These are phyloP conservation scores for Geotrichum reessii DNA, from an alignment of 1,139 yeast genomes.

Conservation along the genomic window DNA sequence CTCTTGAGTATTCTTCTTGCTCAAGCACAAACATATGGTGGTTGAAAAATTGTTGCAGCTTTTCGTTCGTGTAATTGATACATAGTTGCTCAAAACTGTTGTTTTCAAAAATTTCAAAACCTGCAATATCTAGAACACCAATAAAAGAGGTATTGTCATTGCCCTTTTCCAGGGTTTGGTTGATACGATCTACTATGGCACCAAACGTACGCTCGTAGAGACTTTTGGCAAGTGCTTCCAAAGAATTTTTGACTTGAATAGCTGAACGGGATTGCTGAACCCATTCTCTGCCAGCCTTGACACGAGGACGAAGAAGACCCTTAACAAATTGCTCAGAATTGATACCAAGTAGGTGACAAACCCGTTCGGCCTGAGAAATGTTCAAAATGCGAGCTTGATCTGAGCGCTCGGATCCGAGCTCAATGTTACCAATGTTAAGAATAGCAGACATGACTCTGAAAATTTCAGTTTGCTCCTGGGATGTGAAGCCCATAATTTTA, in stretches of 20 bases:
- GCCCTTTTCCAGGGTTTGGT: constrained; percentile 53
- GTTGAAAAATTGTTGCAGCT: constrained; percentile 92
- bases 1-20: constrained; percentile 90
- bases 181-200: constrained; percentile 68
- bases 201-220: constrained; percentile 82
- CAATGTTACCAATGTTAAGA: constrained; percentile 79
- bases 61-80: constrained; percentile 94
- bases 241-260: constrained; percentile 68
- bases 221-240: constrained; percentile 85
- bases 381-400: constrained; percentile 74
- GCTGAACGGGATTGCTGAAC: constrained; percentile 78
- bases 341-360: constrained; percentile 64
- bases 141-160: constrained; percentile 52
- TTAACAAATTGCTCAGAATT: constrained; percentile 49
- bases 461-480: constrained; percentile 52
- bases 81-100: constrained; percentile 96
- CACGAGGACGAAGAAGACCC: constrained; percentile 70
- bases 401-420: constrained; percentile 56
- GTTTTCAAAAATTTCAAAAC: constrained; percentile 87
- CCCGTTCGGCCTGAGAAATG: constrained; percentile 47
- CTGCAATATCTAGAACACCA: constrained; percentile 95
- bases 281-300: constrained; percentile 85
- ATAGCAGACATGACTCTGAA: constrained; percentile 69
- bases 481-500: constrained; percentile 62
- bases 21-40: constrained; percentile 96